phyloP scores from a whole-genome alignment of 2,329 filamentous ascomycete genomes.

The Bipolaris oryzae region DNA sequence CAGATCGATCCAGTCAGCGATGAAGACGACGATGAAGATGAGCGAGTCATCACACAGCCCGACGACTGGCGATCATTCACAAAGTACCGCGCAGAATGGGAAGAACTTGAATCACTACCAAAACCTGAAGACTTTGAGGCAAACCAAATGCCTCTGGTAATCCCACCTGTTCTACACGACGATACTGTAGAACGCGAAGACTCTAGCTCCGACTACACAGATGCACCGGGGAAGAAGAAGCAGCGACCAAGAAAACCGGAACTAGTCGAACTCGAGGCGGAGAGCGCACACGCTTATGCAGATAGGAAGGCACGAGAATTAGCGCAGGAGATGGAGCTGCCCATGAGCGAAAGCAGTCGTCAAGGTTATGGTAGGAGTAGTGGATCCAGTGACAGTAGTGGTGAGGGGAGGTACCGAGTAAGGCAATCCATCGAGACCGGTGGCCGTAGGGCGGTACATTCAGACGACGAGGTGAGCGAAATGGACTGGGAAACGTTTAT shows the following conservation, averaged over 20 bases:
- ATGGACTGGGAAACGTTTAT: conserved; percentile 20
- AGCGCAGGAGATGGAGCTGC: not conserved
- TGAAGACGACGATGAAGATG: conserved; percentile 31
- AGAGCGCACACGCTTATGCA: conserved; percentile 32
- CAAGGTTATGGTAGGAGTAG: conserved; percentile 8
- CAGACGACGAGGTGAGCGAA: conserved; percentile 12
- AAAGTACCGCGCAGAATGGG: conserved; percentile 59
- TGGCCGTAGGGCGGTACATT: not conserved
- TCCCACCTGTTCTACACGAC: not conserved
- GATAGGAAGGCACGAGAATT: conserved; percentile 22
- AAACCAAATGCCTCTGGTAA: conserved; percentile 22
- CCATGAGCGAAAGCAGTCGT: not conserved
- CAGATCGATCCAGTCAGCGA: not conserved
- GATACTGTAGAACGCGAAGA: not conserved
- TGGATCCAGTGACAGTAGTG: not conserved
- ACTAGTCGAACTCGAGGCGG: conserved; percentile 26
- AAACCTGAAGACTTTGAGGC: conserved; percentile 22
- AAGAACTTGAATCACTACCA: conserved; percentile 39
- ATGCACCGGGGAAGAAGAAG: not conserved
- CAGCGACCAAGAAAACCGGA: not conserved
- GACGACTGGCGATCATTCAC: conserved; percentile 57
- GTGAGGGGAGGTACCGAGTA: not conserved
- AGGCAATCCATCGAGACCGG: conserved; percentile 8
- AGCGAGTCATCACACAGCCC: conserved; percentile 45
- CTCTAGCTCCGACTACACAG: conserved; percentile 6